Evolutionary conservation across 768 basidiomycete genomes (phyloP).

Genomic region (Termitomyces sp.): DNA sequence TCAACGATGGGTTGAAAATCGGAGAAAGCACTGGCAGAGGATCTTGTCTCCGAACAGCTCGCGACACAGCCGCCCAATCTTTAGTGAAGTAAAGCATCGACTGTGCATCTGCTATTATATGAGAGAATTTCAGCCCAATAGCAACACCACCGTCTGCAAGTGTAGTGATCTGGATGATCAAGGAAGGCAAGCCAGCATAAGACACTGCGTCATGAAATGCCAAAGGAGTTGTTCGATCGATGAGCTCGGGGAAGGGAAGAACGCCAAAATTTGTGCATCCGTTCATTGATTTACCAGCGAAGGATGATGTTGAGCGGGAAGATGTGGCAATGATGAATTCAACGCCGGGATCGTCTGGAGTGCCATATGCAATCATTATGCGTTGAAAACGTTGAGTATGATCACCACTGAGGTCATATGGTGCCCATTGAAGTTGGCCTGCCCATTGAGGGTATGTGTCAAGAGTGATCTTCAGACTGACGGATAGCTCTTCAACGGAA

Average conservation of each 20-base stretch:
- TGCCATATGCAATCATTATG: constrained; percentile 20
- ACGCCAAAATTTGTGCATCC: constrained; percentile 8
- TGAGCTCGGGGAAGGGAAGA: constrained; percentile 8
- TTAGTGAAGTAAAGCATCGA: constrained; percentile 25
- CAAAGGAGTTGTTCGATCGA: constrained; percentile 18
- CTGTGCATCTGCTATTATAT: constrained; percentile 30
- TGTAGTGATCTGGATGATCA: constrained; percentile 28
- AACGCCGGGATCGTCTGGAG: constrained; percentile 21
- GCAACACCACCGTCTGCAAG: constrained; percentile 23
- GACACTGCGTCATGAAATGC: constrained; percentile 17
- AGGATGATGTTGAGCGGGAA: constrained; percentile 6
- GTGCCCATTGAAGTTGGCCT: constrained; percentile 21
- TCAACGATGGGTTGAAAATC: constrained; percentile 21
- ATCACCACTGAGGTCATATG: constrained; percentile 8
- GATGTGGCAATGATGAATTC: constrained; percentile 21
- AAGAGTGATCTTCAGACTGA: constrained; percentile 17
- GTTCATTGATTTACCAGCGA: constrained; percentile 11
- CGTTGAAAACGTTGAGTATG: constrained; percentile 24
- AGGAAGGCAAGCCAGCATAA: constrained; percentile 20
- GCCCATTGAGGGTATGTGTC: constrained; percentile 25
- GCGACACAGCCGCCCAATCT: constrained; percentile 27
- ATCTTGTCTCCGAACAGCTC: constrained; percentile 11
- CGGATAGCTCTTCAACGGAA: constrained; percentile 2
- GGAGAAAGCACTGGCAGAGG: constrained; percentile 14
- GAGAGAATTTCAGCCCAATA: constrained; percentile 26